These are phyloP conservation scores for Durotheca rogersii DNA, from an alignment of 495 filamentous ascomycete genomes.

Conservation along the genomic window DNA sequence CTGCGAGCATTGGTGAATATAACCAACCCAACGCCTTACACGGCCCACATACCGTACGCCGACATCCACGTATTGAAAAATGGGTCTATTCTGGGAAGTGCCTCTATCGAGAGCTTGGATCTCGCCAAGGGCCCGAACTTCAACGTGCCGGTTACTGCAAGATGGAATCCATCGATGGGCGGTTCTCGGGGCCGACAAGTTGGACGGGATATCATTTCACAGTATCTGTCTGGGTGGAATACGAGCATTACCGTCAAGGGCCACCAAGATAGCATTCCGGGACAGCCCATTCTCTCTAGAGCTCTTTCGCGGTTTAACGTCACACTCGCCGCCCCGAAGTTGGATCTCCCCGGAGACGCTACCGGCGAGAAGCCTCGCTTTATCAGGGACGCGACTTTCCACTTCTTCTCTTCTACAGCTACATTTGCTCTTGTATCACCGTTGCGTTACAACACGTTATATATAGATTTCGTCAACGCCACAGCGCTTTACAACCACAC, in stretches of 20 bases:
- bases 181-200: conserved; percentile 59
- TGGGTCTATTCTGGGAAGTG: conserved; percentile 70
- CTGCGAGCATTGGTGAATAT: conserved; percentile 71
- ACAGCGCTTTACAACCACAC: conserved; percentile 81
- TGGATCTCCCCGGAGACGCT: conserved; percentile 57
- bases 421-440: conserved; percentile 83
- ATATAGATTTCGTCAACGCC: conserved; percentile 75
- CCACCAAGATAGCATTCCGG: conserved; percentile 69
- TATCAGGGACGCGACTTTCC: conserved; percentile 82
- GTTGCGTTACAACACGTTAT: conserved; percentile 65
- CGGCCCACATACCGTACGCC: conserved; percentile 73
- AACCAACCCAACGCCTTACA: conserved; percentile 87
- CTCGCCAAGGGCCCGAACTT: conserved; percentile 70
- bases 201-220: conserved; percentile 72
- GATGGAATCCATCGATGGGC: conserved; percentile 70
- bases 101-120: conserved; percentile 58
- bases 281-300: conserved; percentile 67
- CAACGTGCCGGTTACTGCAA: conserved; percentile 64
- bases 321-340: conserved; percentile 66
- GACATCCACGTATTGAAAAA: conserved; percentile 76
- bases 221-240: conserved; percentile 86
- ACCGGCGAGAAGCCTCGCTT: conserved; percentile 58
- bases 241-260: conserved; percentile 71
- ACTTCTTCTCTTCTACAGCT: conserved; percentile 82
- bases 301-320: conserved; percentile 68